phyloP scores from a whole-genome alignment of 768 basidiomycete species.

The Russula sp. region DNA sequence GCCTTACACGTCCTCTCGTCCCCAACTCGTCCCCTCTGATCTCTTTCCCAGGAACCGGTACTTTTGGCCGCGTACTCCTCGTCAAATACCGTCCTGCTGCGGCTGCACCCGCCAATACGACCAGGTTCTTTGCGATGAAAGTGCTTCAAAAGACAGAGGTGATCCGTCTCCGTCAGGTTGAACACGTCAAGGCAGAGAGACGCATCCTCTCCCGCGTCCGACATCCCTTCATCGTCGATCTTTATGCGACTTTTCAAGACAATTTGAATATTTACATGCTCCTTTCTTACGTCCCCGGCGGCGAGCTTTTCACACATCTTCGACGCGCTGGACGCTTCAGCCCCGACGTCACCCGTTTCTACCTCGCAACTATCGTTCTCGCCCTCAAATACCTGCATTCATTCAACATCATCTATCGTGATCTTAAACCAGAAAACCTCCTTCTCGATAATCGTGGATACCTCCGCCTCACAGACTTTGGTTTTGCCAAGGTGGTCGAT shows the following conservation, averaged over 20 bases:
- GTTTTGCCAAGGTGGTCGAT: slow-evolving; percentile 95
- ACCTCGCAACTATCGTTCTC: slow-evolving; percentile 91
- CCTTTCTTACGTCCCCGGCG: slow-evolving; percentile 92
- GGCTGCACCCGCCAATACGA: slow-evolving; percentile 39
- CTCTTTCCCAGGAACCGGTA: slow-evolving; percentile 73
- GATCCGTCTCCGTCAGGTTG: slow-evolving; percentile 87
- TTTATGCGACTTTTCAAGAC: slow-evolving; percentile 94
- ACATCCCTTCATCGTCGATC: slow-evolving; percentile 95
- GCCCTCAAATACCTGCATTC: slow-evolving; percentile 93
- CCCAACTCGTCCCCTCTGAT: background rate
- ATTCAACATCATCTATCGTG: slow-evolving; percentile 96
- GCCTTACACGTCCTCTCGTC: slow-evolving; percentile 10
- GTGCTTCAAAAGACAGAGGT: slow-evolving; percentile 82
- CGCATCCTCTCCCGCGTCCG: slow-evolving; percentile 86
- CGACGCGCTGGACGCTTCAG: slow-evolving; percentile 92
- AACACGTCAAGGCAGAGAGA: slow-evolving; percentile 96
- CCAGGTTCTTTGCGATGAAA: slow-evolving; percentile 78
- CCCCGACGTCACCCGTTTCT: slow-evolving; percentile 96
- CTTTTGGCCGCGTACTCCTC: slow-evolving; percentile 88
- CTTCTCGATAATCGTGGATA: slow-evolving; percentile 91
- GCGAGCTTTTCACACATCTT: slow-evolving; percentile 95
- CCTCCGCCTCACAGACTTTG: slow-evolving; percentile 93
- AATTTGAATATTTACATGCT: slow-evolving; percentile 97
- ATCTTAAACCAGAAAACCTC: slow-evolving; percentile 98
- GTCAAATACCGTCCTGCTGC: slow-evolving; percentile 61